These are phyloP conservation scores for Epichloe sibirici DNA, from an alignment of 2,329 filamentous ascomycete species.

Conservation along the genomic window DNA sequence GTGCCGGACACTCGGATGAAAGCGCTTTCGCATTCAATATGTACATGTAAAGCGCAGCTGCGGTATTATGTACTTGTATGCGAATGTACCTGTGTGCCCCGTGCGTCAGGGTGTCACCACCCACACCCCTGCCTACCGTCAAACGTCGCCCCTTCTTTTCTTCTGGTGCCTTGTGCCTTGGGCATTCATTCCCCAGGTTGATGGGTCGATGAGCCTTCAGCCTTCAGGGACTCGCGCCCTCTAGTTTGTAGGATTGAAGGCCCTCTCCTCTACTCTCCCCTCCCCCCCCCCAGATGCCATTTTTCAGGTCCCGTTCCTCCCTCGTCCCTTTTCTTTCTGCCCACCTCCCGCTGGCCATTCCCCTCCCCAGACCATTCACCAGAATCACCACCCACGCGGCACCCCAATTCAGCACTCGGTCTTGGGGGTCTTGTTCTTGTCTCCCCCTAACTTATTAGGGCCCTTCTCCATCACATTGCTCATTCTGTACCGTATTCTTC, in stretches of 20 bases:
- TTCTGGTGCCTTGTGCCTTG: neutral
- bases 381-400: neutral
- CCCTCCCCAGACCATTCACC: neutral
- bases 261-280: neutral
- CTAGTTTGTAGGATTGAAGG: neutral
- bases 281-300: neutral
- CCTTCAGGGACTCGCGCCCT: conserved; percentile 1
- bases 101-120: conserved; percentile 1
- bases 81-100: neutral
- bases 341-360: neutral
- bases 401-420: no score
- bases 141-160: neutral
- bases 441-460: no score
- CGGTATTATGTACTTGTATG: no score
- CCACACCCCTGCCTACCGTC: conserved; percentile 2
- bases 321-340: neutral
- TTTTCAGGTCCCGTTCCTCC: conserved; percentile 1
- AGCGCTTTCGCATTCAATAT: no score
- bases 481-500: neutral
- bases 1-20: no score
- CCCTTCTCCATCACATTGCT: neutral
- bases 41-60: no score
- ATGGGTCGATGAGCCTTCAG: conserved; percentile 1
- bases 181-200: conserved; percentile 4
- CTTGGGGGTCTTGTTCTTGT: no score